Evolutionary conservation across 1,139 yeast species (phyloP).

Genomic region (Nakaseomyces sp.): DNA sequence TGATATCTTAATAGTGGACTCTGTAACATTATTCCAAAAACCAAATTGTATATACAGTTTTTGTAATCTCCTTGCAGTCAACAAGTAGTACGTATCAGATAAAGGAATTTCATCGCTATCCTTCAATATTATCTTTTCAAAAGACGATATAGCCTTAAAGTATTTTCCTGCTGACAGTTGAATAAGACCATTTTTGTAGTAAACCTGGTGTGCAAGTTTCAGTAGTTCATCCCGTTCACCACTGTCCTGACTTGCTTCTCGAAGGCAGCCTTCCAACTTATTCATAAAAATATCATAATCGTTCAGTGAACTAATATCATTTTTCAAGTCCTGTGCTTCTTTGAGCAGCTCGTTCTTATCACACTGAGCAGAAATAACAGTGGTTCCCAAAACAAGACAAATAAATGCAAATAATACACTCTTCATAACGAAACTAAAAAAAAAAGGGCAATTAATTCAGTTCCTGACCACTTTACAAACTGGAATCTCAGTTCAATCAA

Average conservation of each 20-base stretch:
- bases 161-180: constrained; percentile 24
- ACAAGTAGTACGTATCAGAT: constrained; percentile 15
- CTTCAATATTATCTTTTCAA: constrained; percentile 14
- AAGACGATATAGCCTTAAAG: constrained; percentile 19
- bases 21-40: constrained; percentile 19
- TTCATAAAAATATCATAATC: constrained; percentile 10
- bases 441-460: no score
- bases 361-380: neutral
- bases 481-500: no score
- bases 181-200: constrained; percentile 25
- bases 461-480: no score
- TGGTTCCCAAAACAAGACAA: neutral
- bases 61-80: constrained; percentile 19
- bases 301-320: constrained; percentile 1
- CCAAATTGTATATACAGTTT: constrained; percentile 26
- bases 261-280: constrained; percentile 11
- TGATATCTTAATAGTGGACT: neutral
- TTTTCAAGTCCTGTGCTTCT: constrained; percentile 1
- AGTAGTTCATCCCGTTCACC: constrained; percentile 4
- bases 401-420: neutral
- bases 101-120: neutral
- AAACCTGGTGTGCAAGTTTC: constrained; percentile 14
- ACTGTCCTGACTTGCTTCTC: constrained; percentile 1
- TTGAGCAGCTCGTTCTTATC: neutral
- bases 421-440: no score